Percentiles rank a stretch among this genome's conserved stretches.
Evolutionary conservation across 2,329 filamentous ascomycete species (phyloP).

Genomic region (Aspergillus vadensis): DNA sequence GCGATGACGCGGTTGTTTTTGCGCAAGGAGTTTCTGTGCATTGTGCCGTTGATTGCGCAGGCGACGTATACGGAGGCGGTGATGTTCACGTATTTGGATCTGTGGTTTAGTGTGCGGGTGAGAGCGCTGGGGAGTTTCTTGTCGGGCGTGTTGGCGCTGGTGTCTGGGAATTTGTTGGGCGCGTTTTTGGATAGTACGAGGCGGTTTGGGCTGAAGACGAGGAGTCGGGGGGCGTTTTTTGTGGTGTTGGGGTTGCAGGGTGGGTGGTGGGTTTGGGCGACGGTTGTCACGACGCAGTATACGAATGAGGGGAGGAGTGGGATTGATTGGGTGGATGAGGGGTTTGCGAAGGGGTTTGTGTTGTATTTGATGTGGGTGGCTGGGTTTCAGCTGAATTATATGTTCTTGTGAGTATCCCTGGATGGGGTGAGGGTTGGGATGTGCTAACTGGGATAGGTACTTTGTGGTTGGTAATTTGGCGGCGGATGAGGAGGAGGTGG

Average conservation of each 20-base stretch:
- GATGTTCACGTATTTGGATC: constrained; percentile 67
- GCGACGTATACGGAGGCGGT: constrained; percentile 72
- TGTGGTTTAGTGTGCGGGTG: constrained; percentile 71
- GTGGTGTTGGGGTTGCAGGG: constrained; percentile 58
- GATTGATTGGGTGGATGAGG: constrained; percentile 65
- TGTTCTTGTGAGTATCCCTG: constrained; percentile 59
- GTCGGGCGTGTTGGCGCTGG: constrained; percentile 67
- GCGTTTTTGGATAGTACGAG: constrained; percentile 62
- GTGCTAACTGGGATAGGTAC: constrained; percentile 51
- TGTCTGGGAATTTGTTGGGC: constrained; percentile 66
- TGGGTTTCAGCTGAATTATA: constrained; percentile 73
- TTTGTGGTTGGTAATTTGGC: constrained; percentile 71
- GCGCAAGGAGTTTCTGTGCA: constrained; percentile 62
- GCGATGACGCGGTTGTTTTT: constrained; percentile 62
- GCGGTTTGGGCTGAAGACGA: constrained; percentile 54
- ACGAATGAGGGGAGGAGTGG: constrained; percentile 54
- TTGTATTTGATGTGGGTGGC: constrained; percentile 68
- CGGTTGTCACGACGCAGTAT: constrained; percentile 65
- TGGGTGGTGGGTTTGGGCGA: constrained; percentile 73
- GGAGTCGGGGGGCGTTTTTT: constrained; percentile 59
- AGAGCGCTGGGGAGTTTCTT: constrained; percentile 71
- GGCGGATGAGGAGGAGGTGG: constrained; percentile 61
- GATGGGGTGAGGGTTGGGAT: not conserved
- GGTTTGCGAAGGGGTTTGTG: constrained; percentile 67
- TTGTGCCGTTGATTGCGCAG: constrained; percentile 69